Evolutionary conservation across 176 grass and related monocot species (phyloP), one percentile per base, ranked within the genome.

Genomic region (Elymus sibiricus): DNA sequence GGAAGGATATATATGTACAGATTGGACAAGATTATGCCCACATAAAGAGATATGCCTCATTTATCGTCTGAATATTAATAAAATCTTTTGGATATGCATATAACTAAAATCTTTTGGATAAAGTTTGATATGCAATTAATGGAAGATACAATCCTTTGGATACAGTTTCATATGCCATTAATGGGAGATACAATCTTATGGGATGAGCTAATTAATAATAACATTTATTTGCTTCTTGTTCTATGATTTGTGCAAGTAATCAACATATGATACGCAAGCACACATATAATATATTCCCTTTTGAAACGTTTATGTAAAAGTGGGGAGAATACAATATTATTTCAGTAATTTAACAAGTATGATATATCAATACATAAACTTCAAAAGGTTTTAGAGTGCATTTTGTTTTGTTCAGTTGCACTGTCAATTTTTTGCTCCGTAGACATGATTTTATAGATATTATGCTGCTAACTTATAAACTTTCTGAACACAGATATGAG

Each of bases 281-380:
- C 42, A 47, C 25, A 9, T 46, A 46, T 74, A 76, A 21, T 76
- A 55, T 49, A 46, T 26, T 46, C 47, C 14, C 34, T 79, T 64
- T 64, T 26, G 9, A 43, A 17, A 63, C 9, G 2, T 27, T 61
- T 29, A 64, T 16, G 16, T 64, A 29, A 63, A 9, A 27, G 11
- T 79, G 56, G 77, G 10, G 56, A 60, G 38, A 62, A 63, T 63
- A 12, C 7, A 62, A 63, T 79, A 40, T 63, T 63, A 39, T 26
- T 42, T 79, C 77, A 79, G 77, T 5, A 27, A 79, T 40, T 79
- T 63, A 79, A 40, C 35, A 62, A 9, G 55, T 14, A 61, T 7
- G 37, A 13, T 61, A 78, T 6, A 78, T 78, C 55, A 61, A 79
- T n/a, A 79, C 13, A 62, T 63, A 60, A 61, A 62, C 13, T 79